Percentiles rank a stretch among this genome's conserved stretches.
phyloP scores from a whole-genome alignment of 2,329 filamentous ascomycete genomes.

The Ophiostoma montium region DNA sequence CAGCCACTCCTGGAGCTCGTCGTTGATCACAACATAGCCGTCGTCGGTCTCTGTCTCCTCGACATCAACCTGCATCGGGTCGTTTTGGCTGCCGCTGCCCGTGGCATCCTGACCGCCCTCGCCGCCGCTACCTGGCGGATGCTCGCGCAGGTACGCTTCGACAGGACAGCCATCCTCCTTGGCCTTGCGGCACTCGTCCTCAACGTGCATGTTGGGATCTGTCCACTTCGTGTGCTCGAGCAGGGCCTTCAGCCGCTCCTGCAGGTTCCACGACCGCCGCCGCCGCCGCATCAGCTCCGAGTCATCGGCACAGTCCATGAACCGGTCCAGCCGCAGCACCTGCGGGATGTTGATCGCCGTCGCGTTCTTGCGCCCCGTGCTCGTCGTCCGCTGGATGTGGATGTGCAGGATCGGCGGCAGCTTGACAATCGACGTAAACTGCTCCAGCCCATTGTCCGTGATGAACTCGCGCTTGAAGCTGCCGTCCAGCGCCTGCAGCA shows the following conservation, averaged over 20 bases:
- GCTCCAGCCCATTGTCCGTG: conserved; percentile 43
- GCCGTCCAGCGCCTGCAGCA: conserved; percentile 75
- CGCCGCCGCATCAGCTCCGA: conserved; percentile 50
- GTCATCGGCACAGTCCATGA: conserved; percentile 54
- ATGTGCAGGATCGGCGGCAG: conserved; percentile 79
- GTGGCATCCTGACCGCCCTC: neutral
- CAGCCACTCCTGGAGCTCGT: conserved; percentile 16
- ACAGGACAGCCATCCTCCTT: neutral
- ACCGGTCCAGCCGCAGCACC: conserved; percentile 74
- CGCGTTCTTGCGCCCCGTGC: conserved; percentile 59
- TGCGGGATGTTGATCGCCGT: conserved; percentile 69
- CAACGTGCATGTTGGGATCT: no score
- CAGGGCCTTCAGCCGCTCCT: conserved; percentile 44
- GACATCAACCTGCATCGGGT: neutral
- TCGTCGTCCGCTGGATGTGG: conserved; percentile 71
- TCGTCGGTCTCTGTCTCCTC: neutral
- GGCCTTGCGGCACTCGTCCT: no score
- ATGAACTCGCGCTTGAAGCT: conserved; percentile 72
- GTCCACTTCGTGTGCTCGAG: conserved; percentile 12
- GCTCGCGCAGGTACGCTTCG: no score
- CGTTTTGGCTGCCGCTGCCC: neutral
- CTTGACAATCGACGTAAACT: conserved; percentile 57
- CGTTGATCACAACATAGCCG: conserved; percentile 11
- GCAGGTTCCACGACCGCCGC: conserved; percentile 60
- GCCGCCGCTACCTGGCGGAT: neutral